phyloP scores from a whole-genome alignment of 2,329 filamentous ascomycete species.

The Thelonectria discophora region DNA sequence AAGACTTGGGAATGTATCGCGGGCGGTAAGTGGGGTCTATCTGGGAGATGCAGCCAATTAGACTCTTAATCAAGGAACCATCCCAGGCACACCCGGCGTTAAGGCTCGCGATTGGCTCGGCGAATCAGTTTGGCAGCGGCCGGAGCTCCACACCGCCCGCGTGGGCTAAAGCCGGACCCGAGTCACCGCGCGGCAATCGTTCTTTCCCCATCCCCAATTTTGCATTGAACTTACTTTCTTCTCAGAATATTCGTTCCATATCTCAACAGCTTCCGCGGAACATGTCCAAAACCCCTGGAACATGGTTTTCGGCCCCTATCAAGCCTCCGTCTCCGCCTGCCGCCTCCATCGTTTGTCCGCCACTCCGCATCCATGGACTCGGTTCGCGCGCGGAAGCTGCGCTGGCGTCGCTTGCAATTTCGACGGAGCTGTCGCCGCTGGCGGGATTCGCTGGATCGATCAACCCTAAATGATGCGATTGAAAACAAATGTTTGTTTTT shows the following conservation, averaged over 20 bases:
- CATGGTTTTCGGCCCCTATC: neutral
- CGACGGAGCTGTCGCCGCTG: no score
- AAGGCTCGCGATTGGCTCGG: conserved; percentile 24
- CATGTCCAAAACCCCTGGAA: neutral
- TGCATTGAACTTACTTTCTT: no score
- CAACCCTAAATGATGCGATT: neutral
- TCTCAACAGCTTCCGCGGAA: no score
- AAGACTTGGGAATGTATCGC: neutral
- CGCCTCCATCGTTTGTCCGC: neutral
- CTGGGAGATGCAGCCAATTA: neutral
- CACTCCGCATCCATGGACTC: neutral
- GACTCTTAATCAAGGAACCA: neutral
- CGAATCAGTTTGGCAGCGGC: neutral
- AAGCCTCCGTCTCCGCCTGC: neutral
- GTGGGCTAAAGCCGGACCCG: conserved; percentile 1
- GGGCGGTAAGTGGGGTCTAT: conserved; percentile 9
- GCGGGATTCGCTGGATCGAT: neutral
- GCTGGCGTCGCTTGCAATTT: no score
- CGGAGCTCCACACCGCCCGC: conserved; percentile 2
- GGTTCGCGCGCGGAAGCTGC: conserved; percentile 3
- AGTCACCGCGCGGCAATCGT: conserved; percentile 14
- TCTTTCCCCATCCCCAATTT: neutral
- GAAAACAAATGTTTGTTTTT: neutral
- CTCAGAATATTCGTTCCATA: no score
- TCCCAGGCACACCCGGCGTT: conserved; percentile 13